Evolutionary conservation across 257 asterid species (phyloP), one percentile per base, ranked within the genome.

Genomic region (Paraleonurus japonicus): DNA sequence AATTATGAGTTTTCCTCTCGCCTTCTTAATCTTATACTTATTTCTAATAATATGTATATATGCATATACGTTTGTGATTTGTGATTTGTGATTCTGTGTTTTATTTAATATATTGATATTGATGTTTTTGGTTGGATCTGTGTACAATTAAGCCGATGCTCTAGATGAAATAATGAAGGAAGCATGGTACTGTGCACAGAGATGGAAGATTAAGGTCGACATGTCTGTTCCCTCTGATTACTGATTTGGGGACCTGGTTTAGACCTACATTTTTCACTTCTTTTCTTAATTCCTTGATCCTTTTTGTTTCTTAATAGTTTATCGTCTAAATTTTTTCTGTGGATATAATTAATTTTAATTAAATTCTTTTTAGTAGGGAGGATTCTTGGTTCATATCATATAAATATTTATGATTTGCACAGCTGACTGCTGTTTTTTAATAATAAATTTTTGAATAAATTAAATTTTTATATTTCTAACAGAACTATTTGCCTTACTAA

Each of bases 141-240:
- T 81, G 80, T 33, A 74, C 85, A 81, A 81, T 80, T 78, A 81
- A 81, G 85, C 85, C 85, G 85, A 81, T 81, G 85, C 82, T 77
- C 85, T 74, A 80, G 85, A 81, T 50, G 7, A 13, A 47, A 67
- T 0, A 16, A 73, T 80, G 84, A 80, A 80, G 84, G 84, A 76
- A 76, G 84, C 84, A 80, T 80, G 84, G 84, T 80, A 68, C 37
- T 80, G 84, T 76, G 84, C 79, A 80, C 84, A 72, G 53, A 80
- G 57, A 80, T 0, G 20, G 66, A 80, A 17, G 22, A 9, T 41
- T 0, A 63, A 73, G 84, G 85, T 81, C 85, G 82, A 74, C 85
- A 73, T 81, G 85, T 81, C 85, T 81, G 85, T 81, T 47, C 81
- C 58, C 82, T 65, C 76, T 77, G 84, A 80, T 64, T 71, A n/a